These are phyloP conservation scores for Prinsepia uniflora DNA, from an alignment of 306 rosid species.

Conservation along the genomic window DNA sequence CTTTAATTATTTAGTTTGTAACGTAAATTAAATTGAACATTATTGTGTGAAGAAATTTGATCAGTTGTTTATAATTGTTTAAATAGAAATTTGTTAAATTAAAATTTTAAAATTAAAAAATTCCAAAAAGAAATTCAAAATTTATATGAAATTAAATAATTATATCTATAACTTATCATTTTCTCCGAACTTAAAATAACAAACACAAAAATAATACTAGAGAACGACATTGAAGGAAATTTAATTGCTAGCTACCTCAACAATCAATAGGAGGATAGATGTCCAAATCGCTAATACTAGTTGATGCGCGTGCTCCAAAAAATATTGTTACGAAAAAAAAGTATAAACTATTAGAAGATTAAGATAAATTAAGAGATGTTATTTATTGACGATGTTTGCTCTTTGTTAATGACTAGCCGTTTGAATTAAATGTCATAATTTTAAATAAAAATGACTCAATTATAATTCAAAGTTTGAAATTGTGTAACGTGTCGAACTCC, in stretches of 20 bases:
- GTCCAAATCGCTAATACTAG: neutral
- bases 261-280: slow-evolving; percentile 6
- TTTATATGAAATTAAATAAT: too few species aligned
- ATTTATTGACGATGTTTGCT: too few species aligned
- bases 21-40: neutral
- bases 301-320: neutral
- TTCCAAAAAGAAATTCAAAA: too few species aligned
- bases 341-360: too few species aligned
- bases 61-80: too few species aligned
- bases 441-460: neutral
- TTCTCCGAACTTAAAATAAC: neutral
- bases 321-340: too few species aligned
- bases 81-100: too few species aligned
- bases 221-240: neutral
- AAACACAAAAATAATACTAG: neutral
- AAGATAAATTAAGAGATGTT: too few species aligned
- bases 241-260: neutral
- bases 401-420: too few species aligned
- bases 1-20: neutral
- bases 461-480: neutral
- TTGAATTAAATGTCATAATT: neutral
- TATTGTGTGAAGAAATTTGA: neutral
- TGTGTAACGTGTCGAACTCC: neutral
- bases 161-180: too few species aligned
- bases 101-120: too few species aligned